Conservation (phyloP, 345 rosid species). For the Litchi chinensis region DNA sequence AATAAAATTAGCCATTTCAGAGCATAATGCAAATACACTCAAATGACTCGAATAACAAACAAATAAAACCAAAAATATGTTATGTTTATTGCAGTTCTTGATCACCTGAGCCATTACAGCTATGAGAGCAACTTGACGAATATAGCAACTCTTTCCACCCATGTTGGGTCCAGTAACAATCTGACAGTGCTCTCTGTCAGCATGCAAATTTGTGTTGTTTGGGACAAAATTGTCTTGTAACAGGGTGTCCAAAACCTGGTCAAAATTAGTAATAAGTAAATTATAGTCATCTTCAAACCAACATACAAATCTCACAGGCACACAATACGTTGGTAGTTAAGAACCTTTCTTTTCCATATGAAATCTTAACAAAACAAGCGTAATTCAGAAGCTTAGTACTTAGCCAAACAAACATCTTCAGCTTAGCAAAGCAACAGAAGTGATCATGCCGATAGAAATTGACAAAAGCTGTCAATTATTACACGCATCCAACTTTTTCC, state of each 20-base stretch:
- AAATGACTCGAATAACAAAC: background rate
- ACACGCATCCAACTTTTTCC: background rate
- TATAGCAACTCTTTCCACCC: slow-evolving; percentile 99
- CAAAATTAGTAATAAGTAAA: slow-evolving; percentile 16
- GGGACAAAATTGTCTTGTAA: slow-evolving; percentile 84
- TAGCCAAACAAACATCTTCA: background rate
- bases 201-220: slow-evolving; percentile 76
- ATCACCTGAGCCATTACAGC: slow-evolving; percentile 91
- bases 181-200: slow-evolving; percentile 73
- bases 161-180: slow-evolving; percentile 95
- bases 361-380: background rate
- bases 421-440: background rate
- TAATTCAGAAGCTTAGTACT: background rate
- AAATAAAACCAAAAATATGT: background rate
- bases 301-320: background rate
- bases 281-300: background rate
- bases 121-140: slow-evolving; percentile 94
- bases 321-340: background rate
- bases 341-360: background rate
- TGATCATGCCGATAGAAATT: background rate
- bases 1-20: slow-evolving; percentile 7
- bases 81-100: background rate
- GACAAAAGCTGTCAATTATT: background rate
- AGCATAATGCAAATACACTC: background rate
- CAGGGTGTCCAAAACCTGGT: slow-evolving; percentile 78